Percentiles rank a stretch among this genome's conserved stretches.
Conservation (phyloP, 495 filamentous ascomycete genomes). For the Trichoderma parareesei region DNA sequence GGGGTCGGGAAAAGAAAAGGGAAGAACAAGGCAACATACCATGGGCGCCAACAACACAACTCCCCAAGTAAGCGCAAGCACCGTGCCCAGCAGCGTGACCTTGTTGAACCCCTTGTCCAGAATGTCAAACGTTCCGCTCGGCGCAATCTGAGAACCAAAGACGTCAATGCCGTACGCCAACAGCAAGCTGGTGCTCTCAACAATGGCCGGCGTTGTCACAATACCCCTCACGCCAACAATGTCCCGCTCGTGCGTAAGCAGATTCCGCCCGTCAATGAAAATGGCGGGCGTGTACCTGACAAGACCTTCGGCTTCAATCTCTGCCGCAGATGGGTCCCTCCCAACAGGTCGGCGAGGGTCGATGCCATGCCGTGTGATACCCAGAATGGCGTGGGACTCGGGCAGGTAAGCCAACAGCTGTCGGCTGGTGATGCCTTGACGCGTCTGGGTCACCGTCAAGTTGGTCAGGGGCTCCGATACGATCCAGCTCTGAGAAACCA, state of each 20-base stretch:
- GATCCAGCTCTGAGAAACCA: slow-evolving; percentile 70
- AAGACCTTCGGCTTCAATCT: slow-evolving; percentile 71
- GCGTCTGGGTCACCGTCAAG: slow-evolving; percentile 77
- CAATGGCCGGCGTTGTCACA: slow-evolving; percentile 60
- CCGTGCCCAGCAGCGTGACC: slow-evolving; percentile 71
- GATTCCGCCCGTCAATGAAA: slow-evolving; percentile 76
- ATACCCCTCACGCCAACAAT: slow-evolving; percentile 66
- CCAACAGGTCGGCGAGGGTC: slow-evolving; percentile 85
- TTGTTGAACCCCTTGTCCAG: slow-evolving; percentile 91
- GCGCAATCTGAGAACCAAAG: slow-evolving; percentile 76
- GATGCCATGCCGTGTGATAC: slow-evolving; percentile 67
- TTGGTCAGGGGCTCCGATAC: slow-evolving; percentile 67
- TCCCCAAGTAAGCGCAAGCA: slow-evolving; percentile 65
- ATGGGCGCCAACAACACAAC: slow-evolving; percentile 74
- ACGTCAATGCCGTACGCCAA: slow-evolving; percentile 85
- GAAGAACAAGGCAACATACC: slow-evolving; percentile 45
- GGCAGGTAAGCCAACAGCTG: slow-evolving; percentile 73
- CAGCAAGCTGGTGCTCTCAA: slow-evolving; percentile 92
- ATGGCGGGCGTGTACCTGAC: slow-evolving; percentile 65
- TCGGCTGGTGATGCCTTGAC: slow-evolving; percentile 84
- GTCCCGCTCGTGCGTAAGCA: slow-evolving; percentile 75
- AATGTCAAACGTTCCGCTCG: slow-evolving; percentile 83
- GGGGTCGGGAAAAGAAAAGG: background rate
- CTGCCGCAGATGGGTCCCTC: slow-evolving; percentile 69
- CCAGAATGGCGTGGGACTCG: slow-evolving; percentile 60